Conservation (phyloP, 129 eudicot species). For the Lactuca saligna region DNA sequence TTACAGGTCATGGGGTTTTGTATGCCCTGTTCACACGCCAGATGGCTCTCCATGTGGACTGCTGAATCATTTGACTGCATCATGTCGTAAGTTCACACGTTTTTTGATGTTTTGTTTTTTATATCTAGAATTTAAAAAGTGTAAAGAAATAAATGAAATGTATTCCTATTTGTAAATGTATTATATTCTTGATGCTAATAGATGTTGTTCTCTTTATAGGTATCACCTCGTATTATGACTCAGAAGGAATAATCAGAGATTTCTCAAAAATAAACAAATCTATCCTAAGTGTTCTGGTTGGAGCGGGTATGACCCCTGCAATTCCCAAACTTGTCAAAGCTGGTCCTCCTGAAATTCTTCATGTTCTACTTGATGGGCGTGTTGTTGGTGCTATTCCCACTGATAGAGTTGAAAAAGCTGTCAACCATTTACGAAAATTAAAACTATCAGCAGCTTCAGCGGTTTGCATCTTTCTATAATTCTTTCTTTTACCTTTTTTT, state of each 20-base stretch:
- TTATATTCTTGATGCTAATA: too few species aligned
- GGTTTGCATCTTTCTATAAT: constrained; percentile 35
- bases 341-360: constrained; percentile 89
- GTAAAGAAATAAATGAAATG: too few species aligned
- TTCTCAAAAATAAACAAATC: constrained; percentile 58
- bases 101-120: too few species aligned
- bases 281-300: constrained; percentile 52
- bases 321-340: constrained; percentile 73
- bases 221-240: constrained; percentile 75
- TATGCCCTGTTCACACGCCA: constrained; percentile 99
- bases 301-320: constrained; percentile 76
- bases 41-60: constrained; percentile 98
- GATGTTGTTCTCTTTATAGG: constrained; percentile 34
- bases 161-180: too few species aligned
- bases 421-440: constrained; percentile 64
- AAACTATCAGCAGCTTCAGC: constrained; percentile 59
- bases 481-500: neutral
- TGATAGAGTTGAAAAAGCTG: constrained; percentile 59
- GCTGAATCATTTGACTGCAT: constrained; percentile 77
- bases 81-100: constrained; percentile 71
- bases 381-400: constrained; percentile 78
- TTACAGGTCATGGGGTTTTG: constrained; percentile 91
- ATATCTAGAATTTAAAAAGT: too few species aligned
- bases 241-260: constrained; percentile 62
- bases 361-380: constrained; percentile 86